phyloP scores from a whole-genome alignment of 1,284 basidiomycete species.

The Coniferiporia sulphurascens region DNA sequence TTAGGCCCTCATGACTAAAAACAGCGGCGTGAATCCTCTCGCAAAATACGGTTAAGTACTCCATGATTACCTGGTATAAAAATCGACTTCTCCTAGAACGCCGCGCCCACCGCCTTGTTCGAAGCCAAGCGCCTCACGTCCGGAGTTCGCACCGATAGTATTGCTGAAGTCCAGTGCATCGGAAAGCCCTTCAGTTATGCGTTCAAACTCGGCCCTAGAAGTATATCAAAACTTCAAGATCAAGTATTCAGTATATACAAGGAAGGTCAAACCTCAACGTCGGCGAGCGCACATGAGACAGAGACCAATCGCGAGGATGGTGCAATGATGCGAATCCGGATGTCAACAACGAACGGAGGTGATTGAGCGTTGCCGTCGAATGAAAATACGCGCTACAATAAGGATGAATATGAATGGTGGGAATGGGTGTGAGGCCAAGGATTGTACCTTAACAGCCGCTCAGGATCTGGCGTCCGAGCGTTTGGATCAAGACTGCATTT shows the following conservation, averaged over 20 bases:
- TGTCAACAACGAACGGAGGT: slow-evolving; percentile 81
- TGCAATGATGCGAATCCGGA: slow-evolving; percentile 88
- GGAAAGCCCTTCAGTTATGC: slow-evolving; percentile 78
- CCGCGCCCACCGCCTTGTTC: slow-evolving; percentile 67
- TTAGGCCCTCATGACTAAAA: slow-evolving; percentile 84
- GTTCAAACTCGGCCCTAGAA: slow-evolving; percentile 73
- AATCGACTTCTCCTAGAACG: slow-evolving; percentile 86
- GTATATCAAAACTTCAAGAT: not conserved
- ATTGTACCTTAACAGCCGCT: slow-evolving; percentile 72
- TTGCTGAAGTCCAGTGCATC: slow-evolving; percentile 93
- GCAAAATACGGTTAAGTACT: not conserved
- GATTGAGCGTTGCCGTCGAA: slow-evolving; percentile 90
- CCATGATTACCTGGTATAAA: slow-evolving; percentile 74
- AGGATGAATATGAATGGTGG: not conserved
- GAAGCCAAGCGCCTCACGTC: slow-evolving; percentile 47
- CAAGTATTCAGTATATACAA: not conserved
- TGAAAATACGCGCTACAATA: slow-evolving; percentile 86
- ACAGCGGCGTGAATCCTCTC: not conserved
- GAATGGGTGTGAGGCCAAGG: not conserved
- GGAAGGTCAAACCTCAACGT: slow-evolving; percentile 51
- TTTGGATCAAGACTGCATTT: slow-evolving; percentile 53
- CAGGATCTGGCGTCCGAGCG: slow-evolving; percentile 85
- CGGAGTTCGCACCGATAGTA: slow-evolving; percentile 73
- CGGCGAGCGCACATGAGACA: slow-evolving; percentile 85
- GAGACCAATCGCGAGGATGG: slow-evolving; percentile 90